These are phyloP conservation scores for Sicyos edulis DNA, from an alignment of 306 rosid genomes.

Conservation along the genomic window DNA sequence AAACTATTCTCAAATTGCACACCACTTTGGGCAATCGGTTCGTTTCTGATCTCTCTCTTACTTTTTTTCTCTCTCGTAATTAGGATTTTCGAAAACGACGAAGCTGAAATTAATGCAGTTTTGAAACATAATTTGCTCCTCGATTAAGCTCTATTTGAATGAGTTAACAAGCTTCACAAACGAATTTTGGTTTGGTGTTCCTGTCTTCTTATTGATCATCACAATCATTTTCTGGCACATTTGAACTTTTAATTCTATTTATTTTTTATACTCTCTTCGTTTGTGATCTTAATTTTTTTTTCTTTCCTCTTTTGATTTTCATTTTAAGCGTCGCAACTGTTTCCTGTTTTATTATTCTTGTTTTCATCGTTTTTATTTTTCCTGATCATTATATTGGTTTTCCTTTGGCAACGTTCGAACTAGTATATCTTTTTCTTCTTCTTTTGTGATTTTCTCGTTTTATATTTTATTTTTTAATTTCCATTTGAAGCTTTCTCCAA, in stretches of 20 bases:
- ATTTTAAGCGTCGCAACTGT: background rate
- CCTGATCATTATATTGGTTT: background rate
- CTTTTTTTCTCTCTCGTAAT: background rate
- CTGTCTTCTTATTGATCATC: background rate
- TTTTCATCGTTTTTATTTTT: background rate
- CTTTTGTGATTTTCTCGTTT: background rate
- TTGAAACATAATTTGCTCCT: background rate
- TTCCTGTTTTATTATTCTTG: background rate
- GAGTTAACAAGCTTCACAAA: background rate
- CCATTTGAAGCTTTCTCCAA: background rate
- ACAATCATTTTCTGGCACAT: background rate
- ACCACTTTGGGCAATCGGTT: constrained; percentile 70
- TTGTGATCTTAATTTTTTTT: background rate
- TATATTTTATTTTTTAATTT: background rate
- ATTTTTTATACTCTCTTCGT: background rate
- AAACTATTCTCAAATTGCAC: constrained; percentile 71
- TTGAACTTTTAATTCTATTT: background rate
- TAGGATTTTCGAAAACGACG: background rate
- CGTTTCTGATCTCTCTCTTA: background rate
- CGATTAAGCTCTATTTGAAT: background rate
- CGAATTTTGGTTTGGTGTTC: background rate
- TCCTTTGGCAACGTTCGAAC: background rate
- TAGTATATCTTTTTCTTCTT: background rate
- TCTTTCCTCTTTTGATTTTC: constrained; percentile 6
- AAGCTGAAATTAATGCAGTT: background rate